Percentiles rank a stretch among this genome's conserved stretches.
These are phyloP conservation scores for Pseudoneurospora amorphoporcata DNA, from an alignment of 495 filamentous ascomycete genomes.

Conservation along the genomic window DNA sequence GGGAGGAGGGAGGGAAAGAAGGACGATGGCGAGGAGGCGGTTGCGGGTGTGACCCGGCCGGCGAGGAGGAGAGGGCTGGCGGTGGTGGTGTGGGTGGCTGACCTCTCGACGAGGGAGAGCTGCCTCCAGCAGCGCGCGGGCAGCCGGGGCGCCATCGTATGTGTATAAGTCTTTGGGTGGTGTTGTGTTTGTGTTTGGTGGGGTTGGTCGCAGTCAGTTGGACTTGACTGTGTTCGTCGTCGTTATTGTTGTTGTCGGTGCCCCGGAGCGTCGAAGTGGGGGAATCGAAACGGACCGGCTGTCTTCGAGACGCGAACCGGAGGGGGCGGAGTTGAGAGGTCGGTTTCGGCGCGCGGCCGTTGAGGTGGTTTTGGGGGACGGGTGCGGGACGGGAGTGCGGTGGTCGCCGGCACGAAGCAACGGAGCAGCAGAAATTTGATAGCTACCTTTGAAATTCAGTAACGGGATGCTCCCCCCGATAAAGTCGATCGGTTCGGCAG, in stretches of 20 bases:
- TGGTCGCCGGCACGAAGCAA: not conserved
- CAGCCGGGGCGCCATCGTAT: conserved; percentile 43
- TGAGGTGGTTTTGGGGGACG: not conserved
- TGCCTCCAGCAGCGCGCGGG: conserved; percentile 37
- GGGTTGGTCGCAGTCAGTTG: not conserved
- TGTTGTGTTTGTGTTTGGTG: conserved; percentile 2
- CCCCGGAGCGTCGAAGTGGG: not conserved
- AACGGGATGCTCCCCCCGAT: not conserved
- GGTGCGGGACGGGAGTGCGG: not conserved
- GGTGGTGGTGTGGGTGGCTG: conserved; percentile 13
- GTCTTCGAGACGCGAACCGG: not conserved
- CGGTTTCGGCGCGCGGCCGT: not conserved
- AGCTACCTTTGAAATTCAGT: not conserved
- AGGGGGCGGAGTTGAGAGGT: not conserved
- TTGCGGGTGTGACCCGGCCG: conserved; percentile 6
- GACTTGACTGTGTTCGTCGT: not conserved
- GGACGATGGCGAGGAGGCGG: conserved; percentile 22
- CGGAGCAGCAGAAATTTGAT: not conserved
- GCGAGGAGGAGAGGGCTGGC: conserved; percentile 20
- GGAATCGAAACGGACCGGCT: not conserved
- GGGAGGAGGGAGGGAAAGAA: conserved; percentile 27
- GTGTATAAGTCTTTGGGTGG: not conserved
- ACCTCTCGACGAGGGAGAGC: conserved; percentile 19
- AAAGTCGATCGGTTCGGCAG: not conserved
- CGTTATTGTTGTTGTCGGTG: not conserved